phyloP scores from a whole-genome alignment of 768 basidiomycete species.

The Boletus sensibilis region DNA sequence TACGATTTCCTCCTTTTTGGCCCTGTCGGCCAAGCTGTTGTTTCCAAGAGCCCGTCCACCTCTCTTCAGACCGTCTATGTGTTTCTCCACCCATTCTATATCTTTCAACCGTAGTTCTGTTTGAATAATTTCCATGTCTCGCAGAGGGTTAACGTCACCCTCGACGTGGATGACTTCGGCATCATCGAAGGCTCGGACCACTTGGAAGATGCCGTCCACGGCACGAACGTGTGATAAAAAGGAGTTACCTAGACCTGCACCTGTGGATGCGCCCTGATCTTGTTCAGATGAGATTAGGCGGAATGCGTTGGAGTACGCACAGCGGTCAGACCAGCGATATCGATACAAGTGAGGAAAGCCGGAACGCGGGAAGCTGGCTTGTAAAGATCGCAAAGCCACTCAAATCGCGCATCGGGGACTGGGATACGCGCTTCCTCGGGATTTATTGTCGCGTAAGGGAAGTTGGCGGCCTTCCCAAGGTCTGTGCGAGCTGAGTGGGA shows the following conservation, averaged over 20 bases:
- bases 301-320: constrained; percentile 43
- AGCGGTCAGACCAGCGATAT: constrained; percentile 96
- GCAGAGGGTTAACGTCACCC: constrained; percentile 92
- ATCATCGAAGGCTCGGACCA: constrained; percentile 97
- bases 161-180: constrained; percentile 99
- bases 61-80: constrained; percentile 77
- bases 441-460: constrained; percentile 93
- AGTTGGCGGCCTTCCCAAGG: constrained; percentile 94
- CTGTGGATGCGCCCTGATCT: constrained; percentile 87
- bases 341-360: constrained; percentile 95
- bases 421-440: constrained; percentile 96
- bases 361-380: constrained; percentile 88
- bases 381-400: constrained; percentile 90
- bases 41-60: constrained; percentile 67
- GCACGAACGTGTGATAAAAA: constrained; percentile 98
- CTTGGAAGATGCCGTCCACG: constrained; percentile 98
- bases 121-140: constrained; percentile 97
- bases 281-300: constrained; percentile 18
- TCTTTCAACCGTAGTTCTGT: constrained; percentile 95
- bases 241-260: constrained; percentile 95
- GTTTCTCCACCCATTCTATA: constrained; percentile 97
- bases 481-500: constrained; percentile 42
- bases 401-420: constrained; percentile 91
- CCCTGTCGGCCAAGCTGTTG: constrained; percentile 85
- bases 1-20: constrained; percentile 94